Evolutionary conservation across 306 rosid species (phyloP).

Genomic region (Rosa lucieae): DNA sequence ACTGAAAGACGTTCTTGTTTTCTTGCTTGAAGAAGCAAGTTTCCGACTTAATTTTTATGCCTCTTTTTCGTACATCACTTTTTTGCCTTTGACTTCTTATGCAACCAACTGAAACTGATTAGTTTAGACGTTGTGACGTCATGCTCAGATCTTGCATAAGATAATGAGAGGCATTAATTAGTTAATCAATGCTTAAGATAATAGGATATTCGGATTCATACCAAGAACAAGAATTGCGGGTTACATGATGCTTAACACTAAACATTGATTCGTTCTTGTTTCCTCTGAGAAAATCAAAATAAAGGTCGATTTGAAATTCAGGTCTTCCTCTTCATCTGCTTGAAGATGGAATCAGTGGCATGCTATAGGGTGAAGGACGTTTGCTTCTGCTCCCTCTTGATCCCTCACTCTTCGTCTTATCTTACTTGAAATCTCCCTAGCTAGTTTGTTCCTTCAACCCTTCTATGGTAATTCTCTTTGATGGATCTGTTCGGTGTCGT

Average conservation of each 20-base stretch:
- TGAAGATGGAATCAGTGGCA: too few species aligned
- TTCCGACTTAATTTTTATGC: conserved; percentile 3
- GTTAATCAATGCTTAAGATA: not conserved
- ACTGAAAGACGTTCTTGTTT: conserved; percentile 45
- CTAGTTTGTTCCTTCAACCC: too few species aligned
- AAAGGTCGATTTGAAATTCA: too few species aligned
- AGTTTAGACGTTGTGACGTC: not conserved
- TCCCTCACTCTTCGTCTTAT: not conserved
- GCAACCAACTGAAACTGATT: not conserved
- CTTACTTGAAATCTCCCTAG: too few species aligned
- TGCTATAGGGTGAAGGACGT: not conserved
- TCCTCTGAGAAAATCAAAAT: too few species aligned
- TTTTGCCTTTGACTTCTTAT: not conserved
- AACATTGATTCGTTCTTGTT: not conserved
- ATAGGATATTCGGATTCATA: not conserved
- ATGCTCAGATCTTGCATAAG: not conserved
- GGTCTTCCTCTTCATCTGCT: too few species aligned
- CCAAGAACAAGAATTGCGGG: not conserved
- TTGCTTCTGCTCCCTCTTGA: not conserved
- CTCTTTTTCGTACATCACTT: not conserved
- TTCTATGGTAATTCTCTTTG: not conserved
- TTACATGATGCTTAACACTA: not conserved
- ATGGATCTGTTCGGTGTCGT: not conserved
- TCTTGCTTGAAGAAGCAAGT: conserved; percentile 76
- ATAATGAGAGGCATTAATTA: not conserved